These are phyloP conservation scores for Sequoia sempervirens DNA, from an alignment of 75 land plant genomes.

Conservation along the genomic window DNA sequence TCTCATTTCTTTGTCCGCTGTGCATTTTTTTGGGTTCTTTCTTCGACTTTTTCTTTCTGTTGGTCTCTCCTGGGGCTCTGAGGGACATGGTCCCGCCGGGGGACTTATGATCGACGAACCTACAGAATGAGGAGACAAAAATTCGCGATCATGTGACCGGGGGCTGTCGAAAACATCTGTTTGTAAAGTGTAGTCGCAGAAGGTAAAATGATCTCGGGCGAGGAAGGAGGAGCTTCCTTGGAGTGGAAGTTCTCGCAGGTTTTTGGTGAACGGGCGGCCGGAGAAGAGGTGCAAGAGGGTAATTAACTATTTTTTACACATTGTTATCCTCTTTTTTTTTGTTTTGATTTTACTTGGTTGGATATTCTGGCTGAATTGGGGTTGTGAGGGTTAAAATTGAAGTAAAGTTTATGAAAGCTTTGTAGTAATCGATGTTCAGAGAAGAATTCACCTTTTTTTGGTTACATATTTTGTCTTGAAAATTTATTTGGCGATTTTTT, in stretches of 20 bases:
- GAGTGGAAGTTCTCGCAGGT: constrained; percentile 50
- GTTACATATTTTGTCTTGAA: not conserved
- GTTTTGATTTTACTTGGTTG: not conserved
- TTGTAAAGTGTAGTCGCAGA: not conserved
- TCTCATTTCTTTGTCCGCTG: not conserved
- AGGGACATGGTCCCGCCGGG: not conserved
- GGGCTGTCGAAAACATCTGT: not conserved
- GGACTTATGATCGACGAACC: not conserved
- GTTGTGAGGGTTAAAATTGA: not conserved
- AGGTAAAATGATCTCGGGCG: constrained; percentile 1
- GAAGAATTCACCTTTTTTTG: not conserved
- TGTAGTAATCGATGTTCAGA: not conserved
- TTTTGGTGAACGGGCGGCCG: constrained; percentile 47
- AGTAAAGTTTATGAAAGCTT: not conserved
- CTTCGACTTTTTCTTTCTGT: not conserved
- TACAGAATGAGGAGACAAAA: not conserved
- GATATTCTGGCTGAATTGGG: not conserved
- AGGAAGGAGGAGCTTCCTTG: constrained; percentile 12
- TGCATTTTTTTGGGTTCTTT: not conserved
- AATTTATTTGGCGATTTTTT: not conserved
- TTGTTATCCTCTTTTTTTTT: not conserved
- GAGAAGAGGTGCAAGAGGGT: constrained; percentile 76
- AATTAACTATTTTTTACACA: not conserved
- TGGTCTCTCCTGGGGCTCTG: not conserved
- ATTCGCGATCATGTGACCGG: not conserved